Conservation (phyloP, 2,329 filamentous ascomycete species). For the Teratosphaeria pseudoeucalypti region DNA sequence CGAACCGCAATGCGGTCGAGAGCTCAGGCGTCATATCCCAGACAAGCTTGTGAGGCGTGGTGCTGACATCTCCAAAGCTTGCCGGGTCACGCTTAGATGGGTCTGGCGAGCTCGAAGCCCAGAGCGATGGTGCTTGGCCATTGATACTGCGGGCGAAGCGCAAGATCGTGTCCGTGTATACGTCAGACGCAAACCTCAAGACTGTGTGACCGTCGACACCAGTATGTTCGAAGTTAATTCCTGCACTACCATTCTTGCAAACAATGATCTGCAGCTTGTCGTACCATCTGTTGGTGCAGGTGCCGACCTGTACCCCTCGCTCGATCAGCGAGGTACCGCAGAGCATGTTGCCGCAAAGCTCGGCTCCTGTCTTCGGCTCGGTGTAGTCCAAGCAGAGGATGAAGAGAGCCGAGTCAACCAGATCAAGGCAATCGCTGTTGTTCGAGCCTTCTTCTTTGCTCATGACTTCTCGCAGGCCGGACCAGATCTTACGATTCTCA, state of each 20-base stretch:
- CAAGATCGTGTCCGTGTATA: conserved; percentile 96
- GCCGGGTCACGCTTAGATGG: conserved; percentile 83
- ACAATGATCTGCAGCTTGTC: conserved; percentile 99
- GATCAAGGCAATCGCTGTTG: conserved; percentile 90
- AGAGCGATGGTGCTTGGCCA: conserved; percentile 79
- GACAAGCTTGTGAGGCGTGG: conserved; percentile 88
- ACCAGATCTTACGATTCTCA: conserved; percentile 95
- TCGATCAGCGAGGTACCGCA: conserved; percentile 89
- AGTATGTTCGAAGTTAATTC: conserved; percentile 98
- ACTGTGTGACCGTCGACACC: conserved; percentile 97
- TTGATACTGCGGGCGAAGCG: conserved; percentile 94
- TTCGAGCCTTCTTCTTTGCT: conserved; percentile 80
- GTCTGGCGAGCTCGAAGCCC: conserved; percentile 73
- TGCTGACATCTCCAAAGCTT: conserved; percentile 86
- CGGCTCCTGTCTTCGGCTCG: conserved; percentile 67
- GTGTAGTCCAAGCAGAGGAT: conserved; percentile 87
- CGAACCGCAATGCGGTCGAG: conserved; percentile 82
- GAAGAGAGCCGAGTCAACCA: conserved; percentile 90
- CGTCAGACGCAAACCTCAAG: conserved; percentile 85
- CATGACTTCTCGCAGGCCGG: conserved; percentile 75
- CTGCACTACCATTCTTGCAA: conserved; percentile 94
- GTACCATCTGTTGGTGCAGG: conserved; percentile 97
- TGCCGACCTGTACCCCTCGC: conserved; percentile 88
- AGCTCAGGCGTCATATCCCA: conserved; percentile 96
- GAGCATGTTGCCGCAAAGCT: conserved; percentile 96